phyloP scores from a whole-genome alignment of 2,329 filamentous ascomycete species.

The Alternaria brassicicola region DNA sequence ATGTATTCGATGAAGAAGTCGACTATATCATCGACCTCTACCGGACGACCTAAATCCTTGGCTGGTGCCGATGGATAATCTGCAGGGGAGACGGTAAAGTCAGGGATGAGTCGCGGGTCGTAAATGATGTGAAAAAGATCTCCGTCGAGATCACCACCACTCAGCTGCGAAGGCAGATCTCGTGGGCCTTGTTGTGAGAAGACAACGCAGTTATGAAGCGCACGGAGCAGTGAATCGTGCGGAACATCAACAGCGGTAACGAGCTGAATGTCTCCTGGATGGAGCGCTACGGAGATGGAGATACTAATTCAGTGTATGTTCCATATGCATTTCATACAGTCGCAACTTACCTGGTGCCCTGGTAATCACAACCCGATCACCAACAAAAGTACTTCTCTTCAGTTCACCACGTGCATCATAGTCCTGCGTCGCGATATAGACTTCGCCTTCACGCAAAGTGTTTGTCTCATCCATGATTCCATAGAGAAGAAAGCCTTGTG shows the following conservation, averaged over 20 bases:
- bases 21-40: slow-evolving; percentile 71
- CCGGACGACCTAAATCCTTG: slow-evolving; percentile 64
- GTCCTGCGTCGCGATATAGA: slow-evolving; percentile 67
- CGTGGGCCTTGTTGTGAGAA: slow-evolving; percentile 74
- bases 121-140: slow-evolving; percentile 83
- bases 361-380: slow-evolving; percentile 66
- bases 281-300: slow-evolving; percentile 61
- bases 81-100: slow-evolving; percentile 61
- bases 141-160: slow-evolving; percentile 83
- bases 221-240: slow-evolving; percentile 62
- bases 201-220: slow-evolving; percentile 74
- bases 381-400: slow-evolving; percentile 19
- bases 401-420: slow-evolving; percentile 32
- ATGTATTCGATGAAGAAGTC: slow-evolving; percentile 72
- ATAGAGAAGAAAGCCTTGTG: slow-evolving; percentile 75
- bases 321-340: not conserved
- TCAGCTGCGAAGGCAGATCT: slow-evolving; percentile 78
- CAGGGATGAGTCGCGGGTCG: slow-evolving; percentile 62
- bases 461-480: slow-evolving; percentile 85
- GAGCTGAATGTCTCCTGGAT: slow-evolving; percentile 79
- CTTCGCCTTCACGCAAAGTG: slow-evolving; percentile 67
- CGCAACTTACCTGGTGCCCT: slow-evolving; percentile 64
- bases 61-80: slow-evolving; percentile 69
- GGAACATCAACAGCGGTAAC: slow-evolving; percentile 67
- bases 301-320: not conserved